phyloP scores from a whole-genome alignment of 2,329 filamentous ascomycete genomes.

The Achaetomium macrosporum region DNA sequence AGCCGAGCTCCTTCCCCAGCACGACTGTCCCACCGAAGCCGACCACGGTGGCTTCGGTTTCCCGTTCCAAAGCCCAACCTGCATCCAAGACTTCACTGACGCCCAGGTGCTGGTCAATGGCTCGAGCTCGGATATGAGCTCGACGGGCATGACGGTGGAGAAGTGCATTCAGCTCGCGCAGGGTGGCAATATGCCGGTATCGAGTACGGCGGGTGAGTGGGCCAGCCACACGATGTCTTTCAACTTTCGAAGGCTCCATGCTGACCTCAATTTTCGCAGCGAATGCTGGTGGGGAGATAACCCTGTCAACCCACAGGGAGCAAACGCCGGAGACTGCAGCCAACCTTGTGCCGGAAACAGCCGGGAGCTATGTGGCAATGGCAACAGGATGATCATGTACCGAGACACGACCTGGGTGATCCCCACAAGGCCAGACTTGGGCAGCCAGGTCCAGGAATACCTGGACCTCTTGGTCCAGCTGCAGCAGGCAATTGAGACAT shows the following conservation, averaged over 20 bases:
- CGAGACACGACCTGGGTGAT: not conserved
- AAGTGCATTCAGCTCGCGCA: not conserved
- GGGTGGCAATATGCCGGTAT: constrained; percentile 4
- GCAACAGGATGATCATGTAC: constrained; percentile 1
- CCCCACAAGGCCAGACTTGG: not conserved
- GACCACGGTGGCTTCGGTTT: not conserved
- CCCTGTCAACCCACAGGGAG: not conserved
- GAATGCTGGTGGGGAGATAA: constrained; percentile 1
- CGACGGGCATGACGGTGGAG: not conserved
- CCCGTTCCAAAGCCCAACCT: not conserved
- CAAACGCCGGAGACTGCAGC: not conserved
- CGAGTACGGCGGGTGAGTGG: not conserved
- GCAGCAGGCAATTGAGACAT: not conserved
- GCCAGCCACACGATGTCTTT: too few species aligned
- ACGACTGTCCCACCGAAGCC: not conserved
- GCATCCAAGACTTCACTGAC: not conserved
- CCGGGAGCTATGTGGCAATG: not conserved
- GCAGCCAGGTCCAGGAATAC: not conserved
- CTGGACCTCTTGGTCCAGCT: not conserved
- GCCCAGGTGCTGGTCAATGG: not conserved
- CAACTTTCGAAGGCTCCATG: not conserved
- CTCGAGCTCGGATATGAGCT: not conserved
- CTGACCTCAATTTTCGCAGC: not conserved
- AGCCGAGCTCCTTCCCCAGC: not conserved
- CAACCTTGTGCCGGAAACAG: not conserved